Evolutionary conservation across 78 protist genomes (phyloP).

Genomic region (Dictyostelium purpureum): DNA sequence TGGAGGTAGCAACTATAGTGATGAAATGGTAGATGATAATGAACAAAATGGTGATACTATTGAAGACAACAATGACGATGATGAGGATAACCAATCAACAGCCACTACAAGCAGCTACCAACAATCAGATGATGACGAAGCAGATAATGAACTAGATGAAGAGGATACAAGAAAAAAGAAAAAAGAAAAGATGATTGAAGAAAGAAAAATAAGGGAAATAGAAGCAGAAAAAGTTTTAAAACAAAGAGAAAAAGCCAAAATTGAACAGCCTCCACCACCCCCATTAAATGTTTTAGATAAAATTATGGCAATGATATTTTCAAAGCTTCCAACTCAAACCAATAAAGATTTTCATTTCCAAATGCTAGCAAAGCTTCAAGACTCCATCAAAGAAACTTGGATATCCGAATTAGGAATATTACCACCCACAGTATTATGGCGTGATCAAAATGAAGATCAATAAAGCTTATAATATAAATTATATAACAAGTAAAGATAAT

Average conservation of each 20-base stretch:
- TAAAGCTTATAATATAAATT: no score
- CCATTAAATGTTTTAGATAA: conserved; percentile 39
- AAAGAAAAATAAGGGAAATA: conserved; percentile 6
- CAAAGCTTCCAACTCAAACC: background rate
- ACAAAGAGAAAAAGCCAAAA: background rate
- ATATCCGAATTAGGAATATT: conserved; percentile 61
- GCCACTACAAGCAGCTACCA: background rate
- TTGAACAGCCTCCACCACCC: conserved; percentile 37
- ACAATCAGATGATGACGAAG: conserved; percentile 17
- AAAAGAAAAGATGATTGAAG: conserved; percentile 3
- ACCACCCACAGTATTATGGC: conserved; percentile 65
- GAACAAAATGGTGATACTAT: background rate
- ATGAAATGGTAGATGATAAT: background rate
- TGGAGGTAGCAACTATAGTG: background rate
- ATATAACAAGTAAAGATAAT: no score
- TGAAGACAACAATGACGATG: background rate
- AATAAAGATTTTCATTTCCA: conserved; percentile 35
- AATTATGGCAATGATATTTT: conserved; percentile 64
- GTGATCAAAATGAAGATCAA: conserved; percentile 8
- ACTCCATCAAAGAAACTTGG: conserved; percentile 60
- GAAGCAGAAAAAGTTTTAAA: background rate
- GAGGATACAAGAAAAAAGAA: conserved; percentile 20
- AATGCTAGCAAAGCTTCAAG: background rate
- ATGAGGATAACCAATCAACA: background rate
- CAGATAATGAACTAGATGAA: conserved; percentile 26